phyloP scores from a whole-genome alignment of 257 asterid species.

The Nicotiana noctiflora region DNA sequence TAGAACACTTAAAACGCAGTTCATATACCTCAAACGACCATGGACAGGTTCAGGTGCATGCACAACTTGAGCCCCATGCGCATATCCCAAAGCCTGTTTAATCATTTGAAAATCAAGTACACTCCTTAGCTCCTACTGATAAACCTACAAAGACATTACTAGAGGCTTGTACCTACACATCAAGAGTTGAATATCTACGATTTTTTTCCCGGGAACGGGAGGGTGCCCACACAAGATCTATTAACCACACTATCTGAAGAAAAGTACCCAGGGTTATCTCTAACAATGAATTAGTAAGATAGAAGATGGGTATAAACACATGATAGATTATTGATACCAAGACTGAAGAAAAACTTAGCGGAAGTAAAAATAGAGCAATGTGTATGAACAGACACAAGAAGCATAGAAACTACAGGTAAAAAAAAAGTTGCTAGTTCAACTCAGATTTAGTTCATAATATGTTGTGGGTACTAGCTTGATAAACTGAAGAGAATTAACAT shows the following conservation, averaged over 20 bases:
- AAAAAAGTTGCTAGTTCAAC: neutral
- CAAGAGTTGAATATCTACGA: neutral
- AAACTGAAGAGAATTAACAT: neutral
- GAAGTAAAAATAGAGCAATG: neutral
- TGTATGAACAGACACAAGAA: neutral
- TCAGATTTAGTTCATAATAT: neutral
- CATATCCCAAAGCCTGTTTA: conserved; percentile 85
- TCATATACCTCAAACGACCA: conserved; percentile 84
- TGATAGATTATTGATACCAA: neutral
- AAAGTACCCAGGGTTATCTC: neutral
- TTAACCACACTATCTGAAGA: neutral
- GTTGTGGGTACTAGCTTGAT: neutral
- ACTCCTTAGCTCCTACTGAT: neutral
- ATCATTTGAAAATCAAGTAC: neutral
- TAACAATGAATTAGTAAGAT: neutral
- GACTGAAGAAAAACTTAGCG: neutral
- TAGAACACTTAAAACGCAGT: neutral
- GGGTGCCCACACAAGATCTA: conserved; percentile 1
- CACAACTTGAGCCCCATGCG: conserved; percentile 83
- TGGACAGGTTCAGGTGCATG: conserved; percentile 88
- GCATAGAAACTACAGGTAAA: neutral
- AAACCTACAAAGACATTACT: neutral
- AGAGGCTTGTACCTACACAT: neutral
- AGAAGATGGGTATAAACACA: neutral
- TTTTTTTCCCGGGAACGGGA: neutral